A percentile compares a stretch with the other conserved stretches of the same genome.
These are phyloP conservation scores for Pyricularia grisea DNA, from an alignment of 2,329 filamentous ascomycete genomes.

Conservation along the genomic window DNA sequence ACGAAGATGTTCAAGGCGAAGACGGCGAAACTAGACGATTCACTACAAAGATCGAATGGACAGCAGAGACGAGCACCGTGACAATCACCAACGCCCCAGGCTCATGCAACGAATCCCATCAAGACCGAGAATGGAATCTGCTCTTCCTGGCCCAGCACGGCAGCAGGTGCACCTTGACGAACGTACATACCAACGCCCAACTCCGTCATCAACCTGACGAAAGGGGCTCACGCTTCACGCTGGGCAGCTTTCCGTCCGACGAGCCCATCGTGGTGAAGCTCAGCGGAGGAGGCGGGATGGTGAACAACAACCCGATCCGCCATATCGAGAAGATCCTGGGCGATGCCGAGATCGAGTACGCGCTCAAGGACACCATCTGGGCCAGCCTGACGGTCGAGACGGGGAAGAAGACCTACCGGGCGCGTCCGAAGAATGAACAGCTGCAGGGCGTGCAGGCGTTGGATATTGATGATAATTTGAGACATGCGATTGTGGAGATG, in stretches of 20 bases:
- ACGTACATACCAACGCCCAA: neutral
- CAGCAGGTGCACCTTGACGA: neutral
- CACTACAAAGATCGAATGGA: neutral
- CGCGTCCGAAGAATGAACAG: neutral
- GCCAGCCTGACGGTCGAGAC: neutral
- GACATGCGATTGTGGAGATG: neutral
- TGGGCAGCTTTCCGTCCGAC: neutral
- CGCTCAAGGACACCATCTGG: slow-evolving; percentile 5
- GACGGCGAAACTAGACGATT: neutral
- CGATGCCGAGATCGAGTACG: slow-evolving; percentile 4
- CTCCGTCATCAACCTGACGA: neutral
- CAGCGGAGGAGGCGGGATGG: neutral
- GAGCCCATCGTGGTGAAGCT: slow-evolving; percentile 1
- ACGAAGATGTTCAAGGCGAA: slow-evolving; percentile 30
- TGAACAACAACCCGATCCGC: neutral
- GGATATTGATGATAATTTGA: neutral
- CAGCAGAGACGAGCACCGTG: neutral
- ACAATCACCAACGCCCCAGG: neutral
- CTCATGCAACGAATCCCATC: no score
- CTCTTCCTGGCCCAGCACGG: neutral
- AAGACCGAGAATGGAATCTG: neutral
- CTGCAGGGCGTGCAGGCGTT: neutral
- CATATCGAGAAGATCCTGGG: neutral
- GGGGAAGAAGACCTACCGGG: neutral
- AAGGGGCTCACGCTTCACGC: neutral